Conservation (phyloP, 1,284 basidiomycete species). For the Meira nashicola region DNA sequence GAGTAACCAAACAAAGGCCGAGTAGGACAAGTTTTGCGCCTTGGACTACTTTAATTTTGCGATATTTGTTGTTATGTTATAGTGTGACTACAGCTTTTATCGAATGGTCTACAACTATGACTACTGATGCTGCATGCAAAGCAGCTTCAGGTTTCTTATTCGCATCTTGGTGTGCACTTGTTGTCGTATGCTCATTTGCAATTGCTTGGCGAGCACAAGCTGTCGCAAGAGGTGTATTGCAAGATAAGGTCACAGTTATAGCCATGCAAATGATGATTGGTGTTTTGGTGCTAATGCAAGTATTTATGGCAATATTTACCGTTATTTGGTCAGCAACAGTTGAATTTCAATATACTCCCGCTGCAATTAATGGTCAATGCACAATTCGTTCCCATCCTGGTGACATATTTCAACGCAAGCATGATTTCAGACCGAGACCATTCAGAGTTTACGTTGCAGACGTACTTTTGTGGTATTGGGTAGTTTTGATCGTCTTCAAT, state of each 20-base stretch:
- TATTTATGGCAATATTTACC: constrained; percentile 1
- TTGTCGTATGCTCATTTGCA: constrained; percentile 2
- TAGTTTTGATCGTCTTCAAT: constrained; percentile 3
- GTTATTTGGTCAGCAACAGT: neutral
- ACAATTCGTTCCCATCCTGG: neutral
- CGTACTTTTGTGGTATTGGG: neutral
- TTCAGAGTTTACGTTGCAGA: neutral
- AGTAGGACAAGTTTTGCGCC: constrained; percentile 4
- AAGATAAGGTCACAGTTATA: neutral
- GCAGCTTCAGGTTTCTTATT: constrained; percentile 1
- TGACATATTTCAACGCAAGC: no score
- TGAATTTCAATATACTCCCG: neutral
- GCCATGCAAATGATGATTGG: constrained; percentile 2
- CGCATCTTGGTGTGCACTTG: neutral
- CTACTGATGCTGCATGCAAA: constrained; percentile 1
- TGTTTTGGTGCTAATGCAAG: neutral
- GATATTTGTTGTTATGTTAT: constrained; percentile 4
- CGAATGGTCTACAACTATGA: constrained; percentile 1
- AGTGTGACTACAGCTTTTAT: neutral
- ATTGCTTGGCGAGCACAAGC: constrained; percentile 11
- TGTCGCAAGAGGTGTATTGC: constrained; percentile 10
- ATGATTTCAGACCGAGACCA: neutral
- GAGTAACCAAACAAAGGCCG: neutral
- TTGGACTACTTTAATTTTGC: constrained; percentile 4
- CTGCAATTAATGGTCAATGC: neutral